Evolutionary conservation across 163 green algal species (phyloP), one percentile per base, ranked within the genome.

Genomic region (Chlamydomonas reinhardtii): DNA sequence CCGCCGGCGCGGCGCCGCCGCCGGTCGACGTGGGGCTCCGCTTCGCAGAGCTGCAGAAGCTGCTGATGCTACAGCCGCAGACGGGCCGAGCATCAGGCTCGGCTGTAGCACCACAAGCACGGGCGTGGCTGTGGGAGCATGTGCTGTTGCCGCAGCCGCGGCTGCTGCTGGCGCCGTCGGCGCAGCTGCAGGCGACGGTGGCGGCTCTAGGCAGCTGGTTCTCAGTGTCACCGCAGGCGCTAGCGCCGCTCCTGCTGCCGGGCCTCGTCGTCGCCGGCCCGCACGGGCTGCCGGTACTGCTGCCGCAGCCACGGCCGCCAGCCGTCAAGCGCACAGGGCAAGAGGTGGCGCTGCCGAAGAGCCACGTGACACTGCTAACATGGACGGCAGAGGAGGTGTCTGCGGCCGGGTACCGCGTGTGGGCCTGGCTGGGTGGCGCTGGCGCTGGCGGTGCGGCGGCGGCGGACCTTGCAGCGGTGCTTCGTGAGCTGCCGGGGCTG

Each of bases 401-500:
- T 8, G 48, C 48, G 14, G 68, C 68, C 24, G 79, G 68, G 24
- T 77, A 77, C 52, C 14, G 16, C 8, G 6, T 85, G 32, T 85
- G 79, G 79, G 54, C 1, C 31, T 85, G 79, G 79, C 68, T 85
- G 3, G 69, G 79, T 14, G 79, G 79, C 48, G 79, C 12, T 14
- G 79, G 79, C 48, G 79, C 12, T 27, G 79, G 31, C 32, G 68
- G 22, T 2, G 66, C 48, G 24, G 56, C 48, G 22, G 79, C 68
- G 8, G 52, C 79, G 22, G 79, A 85, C 79, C 52, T 85, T 15
- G 79, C 79, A 22, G 79, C 66, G 8, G 79, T 85, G 52, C 79
- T 85, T 9, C 79, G 79, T 0, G 68, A 24, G 14, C 24, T 34
- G 52, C 79, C 79, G 17, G 52, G 68, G 6, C 68, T 85, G 19